Percentiles rank a stretch among this genome's conserved stretches.
Conservation (phyloP, 176 grass and related monocot species). For the Oryza rufipogon region DNA sequence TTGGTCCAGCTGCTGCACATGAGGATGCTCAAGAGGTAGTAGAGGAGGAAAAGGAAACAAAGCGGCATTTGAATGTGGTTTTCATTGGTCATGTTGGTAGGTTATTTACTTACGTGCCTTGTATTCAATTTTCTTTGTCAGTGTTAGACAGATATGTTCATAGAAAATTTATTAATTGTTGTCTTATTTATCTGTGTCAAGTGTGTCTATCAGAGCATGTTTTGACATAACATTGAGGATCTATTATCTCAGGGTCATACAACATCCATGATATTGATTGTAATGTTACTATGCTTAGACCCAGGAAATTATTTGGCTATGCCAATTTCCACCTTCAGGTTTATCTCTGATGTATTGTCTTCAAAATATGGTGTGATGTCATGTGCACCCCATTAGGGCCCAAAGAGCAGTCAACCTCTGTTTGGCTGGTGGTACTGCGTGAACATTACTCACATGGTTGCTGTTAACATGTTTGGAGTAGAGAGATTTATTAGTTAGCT, state of each 20-base stretch:
- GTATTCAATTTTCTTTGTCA: background rate
- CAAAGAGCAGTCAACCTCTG: no score
- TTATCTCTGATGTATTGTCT: background rate
- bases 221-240: background rate
- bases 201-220: background rate
- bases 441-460: no score
- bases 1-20: constrained; percentile 42
- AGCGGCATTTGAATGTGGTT: constrained; percentile 91
- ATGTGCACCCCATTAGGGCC: no score
- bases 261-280: background rate
- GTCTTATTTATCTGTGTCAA: background rate
- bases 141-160: background rate
- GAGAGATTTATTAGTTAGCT: no score
- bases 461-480: no score
- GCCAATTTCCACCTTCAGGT: background rate
- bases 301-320: background rate
- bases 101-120: constrained; percentile 35
- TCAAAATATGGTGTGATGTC: background rate
- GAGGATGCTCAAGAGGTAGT: constrained; percentile 52
- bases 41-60: constrained; percentile 57
- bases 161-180: constrained; percentile 12
- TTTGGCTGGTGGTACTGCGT: no score
- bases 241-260: background rate
- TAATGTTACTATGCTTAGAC: background rate
- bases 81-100: constrained; percentile 96